Evolutionary conservation across 305 asterid genomes (phyloP), one percentile per base, ranked within the genome.

Genomic region (Solanum hybrid): DNA sequence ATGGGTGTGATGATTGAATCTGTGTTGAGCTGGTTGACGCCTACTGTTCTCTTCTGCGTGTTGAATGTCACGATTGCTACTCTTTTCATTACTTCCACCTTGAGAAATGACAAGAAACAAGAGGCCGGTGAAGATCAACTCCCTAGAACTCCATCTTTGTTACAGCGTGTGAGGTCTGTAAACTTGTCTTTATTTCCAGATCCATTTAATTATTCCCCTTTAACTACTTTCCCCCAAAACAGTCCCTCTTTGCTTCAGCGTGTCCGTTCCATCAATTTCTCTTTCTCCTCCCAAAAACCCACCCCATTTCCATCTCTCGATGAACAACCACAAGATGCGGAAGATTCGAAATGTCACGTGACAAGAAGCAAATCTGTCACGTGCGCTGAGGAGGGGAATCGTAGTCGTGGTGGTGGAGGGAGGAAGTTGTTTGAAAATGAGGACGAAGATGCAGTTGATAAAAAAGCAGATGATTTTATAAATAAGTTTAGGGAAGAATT

Each of bases 401-500:
- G 4, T 32, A 17, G 10, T 57, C 1, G 15, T 32, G 7, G 38
- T 51, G 3, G 70, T 57, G 70, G 70, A 87, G 89, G 38, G 80
- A 68, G 81, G 91, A 33, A 88, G 90, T 8, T 29, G 68, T 13
- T 4, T 20, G 31, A 20, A 22, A 93, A 79, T 0, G 97, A 95
- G 34, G 96, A 91, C 26, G 96, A 91, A 33, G 94, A 91, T 20
- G 95, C 89, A 22, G 97, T 94, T 51, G 98, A 96, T 73, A 92
- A 83, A 81, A 94, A 91, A 79, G 97, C 98, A 1, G 95, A 94
- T 68, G 96, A 94, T 38, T 96, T 96, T 61, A 96, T 95, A 20
- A 93, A 90, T 89, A 93, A 89, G 73, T 96, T 96, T 45, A 89
- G 93, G 93, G 93, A 94, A 89, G 95, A 96, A 91, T 89, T 95